A percentile compares a stretch with the other conserved stretches of the same genome.
These are phyloP conservation scores for Scorias spongiosa DNA, from an alignment of 2,329 filamentous ascomycete genomes.

Conservation along the genomic window DNA sequence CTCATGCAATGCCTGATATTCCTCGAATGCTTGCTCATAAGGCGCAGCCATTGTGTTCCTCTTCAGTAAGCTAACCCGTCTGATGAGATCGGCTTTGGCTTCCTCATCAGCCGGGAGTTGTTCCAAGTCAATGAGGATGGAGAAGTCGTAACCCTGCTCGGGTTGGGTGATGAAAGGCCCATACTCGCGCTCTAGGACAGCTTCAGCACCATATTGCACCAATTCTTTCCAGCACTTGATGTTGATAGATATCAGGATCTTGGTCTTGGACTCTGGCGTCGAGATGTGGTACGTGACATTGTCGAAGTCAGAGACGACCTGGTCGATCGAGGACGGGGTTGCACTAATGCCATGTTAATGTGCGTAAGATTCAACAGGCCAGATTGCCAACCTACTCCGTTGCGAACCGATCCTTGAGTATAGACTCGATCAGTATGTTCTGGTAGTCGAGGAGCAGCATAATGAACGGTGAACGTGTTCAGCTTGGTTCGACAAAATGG, in stretches of 20 bases:
- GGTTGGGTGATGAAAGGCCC: conserved; percentile 75
- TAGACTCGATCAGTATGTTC: conserved; percentile 92
- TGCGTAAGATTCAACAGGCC: conserved; percentile 16
- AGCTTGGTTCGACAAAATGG: background rate
- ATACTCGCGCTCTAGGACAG: conserved; percentile 88
- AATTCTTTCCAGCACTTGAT: conserved; percentile 93
- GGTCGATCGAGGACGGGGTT: conserved; percentile 78
- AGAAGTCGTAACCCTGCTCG: conserved; percentile 92
- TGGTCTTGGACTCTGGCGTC: conserved; percentile 81
- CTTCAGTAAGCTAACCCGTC: conserved; percentile 80
- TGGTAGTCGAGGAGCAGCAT: conserved; percentile 98
- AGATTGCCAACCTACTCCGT: conserved; percentile 9
- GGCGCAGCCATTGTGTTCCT: conserved; percentile 98
- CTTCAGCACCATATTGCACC: conserved; percentile 79
- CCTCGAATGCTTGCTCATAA: conserved; percentile 91
- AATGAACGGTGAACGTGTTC: conserved; percentile 10
- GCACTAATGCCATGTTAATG: conserved; percentile 41
- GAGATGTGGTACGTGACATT: conserved; percentile 98
- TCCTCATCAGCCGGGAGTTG: conserved; percentile 72
- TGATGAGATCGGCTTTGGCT: conserved; percentile 70
- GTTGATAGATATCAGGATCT: conserved; percentile 86
- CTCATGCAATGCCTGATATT: conserved; percentile 73
- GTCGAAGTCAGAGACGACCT: conserved; percentile 97
- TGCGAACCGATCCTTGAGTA: conserved; percentile 83
- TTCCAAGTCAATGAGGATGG: conserved; percentile 76